Evolutionary conservation across 257 asterid species (phyloP).

Genomic region (Dorcoceras hygrometricum): DNA sequence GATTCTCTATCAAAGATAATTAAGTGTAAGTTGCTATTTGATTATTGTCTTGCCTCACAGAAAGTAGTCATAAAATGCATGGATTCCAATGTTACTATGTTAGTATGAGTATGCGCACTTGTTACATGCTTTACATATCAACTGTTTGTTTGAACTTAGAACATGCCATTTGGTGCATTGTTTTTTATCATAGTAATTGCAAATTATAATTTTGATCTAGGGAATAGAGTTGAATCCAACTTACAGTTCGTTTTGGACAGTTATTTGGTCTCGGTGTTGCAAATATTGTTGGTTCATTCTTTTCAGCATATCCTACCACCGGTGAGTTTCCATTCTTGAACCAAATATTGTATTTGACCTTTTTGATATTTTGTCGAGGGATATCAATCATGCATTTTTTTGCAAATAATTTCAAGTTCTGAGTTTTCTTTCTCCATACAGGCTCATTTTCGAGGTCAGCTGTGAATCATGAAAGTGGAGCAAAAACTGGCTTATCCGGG

Average conservation of each 20-base stretch:
- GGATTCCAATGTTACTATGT: slow-evolving; percentile 16
- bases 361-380: slow-evolving; percentile 17
- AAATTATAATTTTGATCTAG: slow-evolving; percentile 4
- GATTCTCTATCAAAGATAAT: slow-evolving; percentile 17
- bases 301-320: slow-evolving; percentile 89
- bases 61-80: slow-evolving; percentile 3
- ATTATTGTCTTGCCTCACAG: neutral
- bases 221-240: slow-evolving; percentile 13
- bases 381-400: slow-evolving; percentile 10
- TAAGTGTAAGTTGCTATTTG: neutral
- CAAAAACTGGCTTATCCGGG: slow-evolving; percentile 97
- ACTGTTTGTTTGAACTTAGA: slow-evolving; percentile 7
- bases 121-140: slow-evolving; percentile 17
- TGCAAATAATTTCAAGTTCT: slow-evolving; percentile 28
- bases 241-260: slow-evolving; percentile 46
- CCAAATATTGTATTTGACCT: slow-evolving; percentile 23
- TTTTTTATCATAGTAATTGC: slow-evolving; percentile 8
- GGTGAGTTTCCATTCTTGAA: slow-evolving; percentile 51
- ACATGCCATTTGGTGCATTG: slow-evolving; percentile 1
- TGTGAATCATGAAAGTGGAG: slow-evolving; percentile 98
- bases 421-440: slow-evolving; percentile 34
- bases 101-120: slow-evolving; percentile 6
- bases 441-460: slow-evolving; percentile 99
- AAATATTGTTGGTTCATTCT: slow-evolving; percentile 91
- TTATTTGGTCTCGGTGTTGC: slow-evolving; percentile 98